Evolutionary conservation across 768 basidiomycete species (phyloP), one percentile per base, ranked within the genome.

Genomic region (Phylloporus scabripes): DNA sequence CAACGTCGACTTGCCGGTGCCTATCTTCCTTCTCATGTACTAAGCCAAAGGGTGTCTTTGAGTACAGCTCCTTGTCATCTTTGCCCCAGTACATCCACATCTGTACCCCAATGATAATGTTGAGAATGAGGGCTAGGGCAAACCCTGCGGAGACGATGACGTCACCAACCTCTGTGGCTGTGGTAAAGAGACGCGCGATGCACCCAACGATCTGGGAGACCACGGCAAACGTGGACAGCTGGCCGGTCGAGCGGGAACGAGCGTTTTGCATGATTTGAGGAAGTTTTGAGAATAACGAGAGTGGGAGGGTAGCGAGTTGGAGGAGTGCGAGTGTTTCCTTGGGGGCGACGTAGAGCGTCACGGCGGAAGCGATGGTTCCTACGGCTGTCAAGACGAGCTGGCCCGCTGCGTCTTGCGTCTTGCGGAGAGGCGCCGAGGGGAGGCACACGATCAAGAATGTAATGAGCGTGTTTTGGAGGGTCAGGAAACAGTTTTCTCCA

Each of bases 401-500:
- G 56, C 70, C 59, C 42, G 63, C 57, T 40, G 53, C 45, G 51
- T 69, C 53, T 41, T 60, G 64, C 2, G 50, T 45, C 26, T 62
- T 61, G 15, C 57, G 58, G 10, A 59, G 65, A 3, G 59, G 58
- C 8, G 60, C 41, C 5, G 68, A 58, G 7, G 80, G 75, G 61
- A 87, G 85, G 65, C 72, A 71, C 43, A 93, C 76, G 67, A 95
- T 95, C 57, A 94, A 81, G 60, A 92, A 75, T 14, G 91, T 92
- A 64, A 97, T 92, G 70, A 88, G 52, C 58, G 85, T 74, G 72
- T 95, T 92, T 69, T 95, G 92, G 50, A 92, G 61, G 26, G 90
- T 83, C 42, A 98, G 78, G 80, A 97, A 97, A 49, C 93, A 65
- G 73, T 95, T 97, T 69, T 99, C 96, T 61, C 96, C 96, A 52